These are phyloP conservation scores for Cladosporium sp. DNA, from an alignment of 2,329 filamentous ascomycete species.

Conservation along the genomic window DNA sequence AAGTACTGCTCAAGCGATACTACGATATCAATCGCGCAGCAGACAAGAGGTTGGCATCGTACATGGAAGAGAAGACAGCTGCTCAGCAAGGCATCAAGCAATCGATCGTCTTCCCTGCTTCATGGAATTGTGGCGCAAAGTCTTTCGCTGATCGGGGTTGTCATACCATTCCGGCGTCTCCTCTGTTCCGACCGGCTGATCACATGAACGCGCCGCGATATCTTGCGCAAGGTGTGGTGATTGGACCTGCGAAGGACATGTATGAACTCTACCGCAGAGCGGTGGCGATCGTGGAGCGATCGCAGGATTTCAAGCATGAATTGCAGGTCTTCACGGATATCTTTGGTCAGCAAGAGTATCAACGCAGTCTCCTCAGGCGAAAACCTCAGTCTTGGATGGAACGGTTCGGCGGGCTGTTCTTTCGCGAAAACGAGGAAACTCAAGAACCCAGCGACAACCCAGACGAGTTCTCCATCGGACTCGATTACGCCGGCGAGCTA, in stretches of 20 bases:
- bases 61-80: constrained; percentile 7
- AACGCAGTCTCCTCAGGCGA: neutral
- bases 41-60: constrained; percentile 43
- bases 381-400: neutral
- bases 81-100: constrained; percentile 33
- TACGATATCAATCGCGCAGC: constrained; percentile 41
- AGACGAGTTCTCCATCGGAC: constrained; percentile 7
- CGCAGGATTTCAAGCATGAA: constrained; percentile 22
- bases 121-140: neutral
- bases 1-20: constrained; percentile 59
- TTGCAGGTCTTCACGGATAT: constrained; percentile 26
- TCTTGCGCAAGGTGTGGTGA: constrained; percentile 14
- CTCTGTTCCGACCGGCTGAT: neutral
- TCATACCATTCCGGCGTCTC: neutral
- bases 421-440: neutral
- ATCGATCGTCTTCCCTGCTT: constrained; percentile 1
- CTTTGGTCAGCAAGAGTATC: constrained; percentile 16
- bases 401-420: neutral
- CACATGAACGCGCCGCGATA: constrained; percentile 46
- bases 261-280: constrained; percentile 20
- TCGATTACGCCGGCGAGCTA: constrained; percentile 2
- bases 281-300: constrained; percentile 23
- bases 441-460: neutral
- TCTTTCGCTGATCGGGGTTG: neutral
- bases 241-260: constrained; percentile 14